These are phyloP conservation scores for Cyberlindnera galapagoensis DNA, from an alignment of 805 yeast species.

Conservation along the genomic window DNA sequence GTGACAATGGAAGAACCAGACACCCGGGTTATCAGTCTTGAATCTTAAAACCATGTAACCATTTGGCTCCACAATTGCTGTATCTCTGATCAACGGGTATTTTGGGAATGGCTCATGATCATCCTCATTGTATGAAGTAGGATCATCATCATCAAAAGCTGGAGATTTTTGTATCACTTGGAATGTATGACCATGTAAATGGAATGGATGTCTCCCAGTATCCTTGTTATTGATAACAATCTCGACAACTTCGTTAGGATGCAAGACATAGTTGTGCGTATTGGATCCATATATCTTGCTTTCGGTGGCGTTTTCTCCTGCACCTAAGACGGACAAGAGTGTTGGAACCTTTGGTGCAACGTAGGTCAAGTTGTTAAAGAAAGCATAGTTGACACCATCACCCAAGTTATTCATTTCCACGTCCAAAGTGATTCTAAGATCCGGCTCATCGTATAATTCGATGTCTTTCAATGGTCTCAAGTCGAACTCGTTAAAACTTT, in stretches of 20 bases:
- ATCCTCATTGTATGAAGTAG: slow-evolving; percentile 43
- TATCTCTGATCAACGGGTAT: slow-evolving; percentile 63
- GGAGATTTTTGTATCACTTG: slow-evolving; percentile 52
- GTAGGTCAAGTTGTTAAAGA: slow-evolving; percentile 63
- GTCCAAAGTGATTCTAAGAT: slow-evolving; percentile 50
- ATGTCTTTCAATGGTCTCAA: slow-evolving; percentile 37
- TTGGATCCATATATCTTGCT: slow-evolving; percentile 61
- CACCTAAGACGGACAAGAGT: slow-evolving; percentile 51
- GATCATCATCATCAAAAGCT: slow-evolving; percentile 44
- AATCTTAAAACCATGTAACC: slow-evolving; percentile 68
- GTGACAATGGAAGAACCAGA: slow-evolving; percentile 93
- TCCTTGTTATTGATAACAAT: slow-evolving; percentile 74
- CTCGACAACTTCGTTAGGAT: slow-evolving; percentile 46
- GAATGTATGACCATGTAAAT: slow-evolving; percentile 68
- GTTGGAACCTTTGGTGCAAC: slow-evolving; percentile 68
- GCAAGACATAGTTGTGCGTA: slow-evolving; percentile 19
- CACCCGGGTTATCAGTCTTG: slow-evolving; percentile 83
- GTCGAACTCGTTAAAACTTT: slow-evolving; percentile 29
- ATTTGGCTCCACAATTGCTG: slow-evolving; percentile 58
- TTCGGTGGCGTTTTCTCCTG: slow-evolving; percentile 52
- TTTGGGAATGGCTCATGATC: slow-evolving; percentile 43
- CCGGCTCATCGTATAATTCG: slow-evolving; percentile 50
- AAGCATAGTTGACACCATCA: slow-evolving; percentile 72
- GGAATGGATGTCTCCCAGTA: slow-evolving; percentile 76
- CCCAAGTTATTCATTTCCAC: slow-evolving; percentile 63